Evolutionary conservation across 306 rosid species (phyloP).

Genomic region (Aeschynomene evenia): DNA sequence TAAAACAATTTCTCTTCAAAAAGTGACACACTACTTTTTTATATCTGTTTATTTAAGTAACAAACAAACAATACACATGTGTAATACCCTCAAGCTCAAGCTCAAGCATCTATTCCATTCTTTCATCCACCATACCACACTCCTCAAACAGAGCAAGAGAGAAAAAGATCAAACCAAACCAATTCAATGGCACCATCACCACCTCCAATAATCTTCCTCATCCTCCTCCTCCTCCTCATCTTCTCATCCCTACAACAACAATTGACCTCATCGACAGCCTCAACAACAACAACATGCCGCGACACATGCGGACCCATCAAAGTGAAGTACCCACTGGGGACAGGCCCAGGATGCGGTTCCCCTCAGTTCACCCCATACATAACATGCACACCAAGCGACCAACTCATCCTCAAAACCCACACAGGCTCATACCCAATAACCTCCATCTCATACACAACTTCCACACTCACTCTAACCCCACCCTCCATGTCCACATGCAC

Average conservation of each 20-base stretch:
- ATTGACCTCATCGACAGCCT: background rate
- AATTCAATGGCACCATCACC: slow-evolving; percentile 27
- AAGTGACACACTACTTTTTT: too few species aligned
- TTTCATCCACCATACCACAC: background rate
- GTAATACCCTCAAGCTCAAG: too few species aligned
- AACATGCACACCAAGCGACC: slow-evolving; percentile 34
- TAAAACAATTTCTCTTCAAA: too few species aligned
- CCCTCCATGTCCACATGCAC: slow-evolving; percentile 62
- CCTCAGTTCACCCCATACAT: slow-evolving; percentile 57
- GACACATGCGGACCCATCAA: slow-evolving; percentile 51
- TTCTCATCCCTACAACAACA: background rate
- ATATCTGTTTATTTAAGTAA: too few species aligned
- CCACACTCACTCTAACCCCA: slow-evolving; percentile 54
- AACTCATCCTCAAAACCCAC: slow-evolving; percentile 60
- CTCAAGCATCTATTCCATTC: background rate
- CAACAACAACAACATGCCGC: slow-evolving; percentile 37
- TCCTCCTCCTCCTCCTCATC: slow-evolving; percentile 5
- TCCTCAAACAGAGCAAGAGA: background rate
- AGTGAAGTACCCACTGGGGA: slow-evolving; percentile 62
- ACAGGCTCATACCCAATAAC: slow-evolving; percentile 54
- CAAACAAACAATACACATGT: too few species aligned
- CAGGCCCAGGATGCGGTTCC: slow-evolving; percentile 65
- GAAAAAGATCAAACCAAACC: background rate
- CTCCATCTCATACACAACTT: slow-evolving; percentile 55
- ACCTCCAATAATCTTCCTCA: background rate